Base-by-base conservation (phyloP, 306 rosid genomes). In the Quercus suber region DNA sequence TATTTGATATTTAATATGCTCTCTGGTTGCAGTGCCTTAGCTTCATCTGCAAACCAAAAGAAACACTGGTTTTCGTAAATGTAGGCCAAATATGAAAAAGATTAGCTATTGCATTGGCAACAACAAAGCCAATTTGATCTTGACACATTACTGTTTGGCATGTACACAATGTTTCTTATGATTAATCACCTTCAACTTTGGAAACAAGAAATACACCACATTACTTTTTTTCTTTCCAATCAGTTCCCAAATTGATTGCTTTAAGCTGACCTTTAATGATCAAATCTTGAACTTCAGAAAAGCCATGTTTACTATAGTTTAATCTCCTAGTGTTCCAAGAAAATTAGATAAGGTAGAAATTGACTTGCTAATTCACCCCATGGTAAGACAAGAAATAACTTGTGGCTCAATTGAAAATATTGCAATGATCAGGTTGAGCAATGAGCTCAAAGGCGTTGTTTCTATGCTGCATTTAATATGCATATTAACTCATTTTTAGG, bases 1-100 rank as follows among this genome's bases (percentile, higher is more conserved):
- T 96, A 96, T 89, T 87, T 88, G 74, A 96, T 82, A 77, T 91
- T 95, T 57, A 95, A 76, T 87, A 91, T 84, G 85, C 96, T 93
- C 73, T 96, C 96, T 7, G 90, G 81, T 78, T 71, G 84, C 73
- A 73, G 71, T 75, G 76, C 83, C 53, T 43, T 80, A 43, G 80
- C 78, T 82, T 77, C 89, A 82, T 86, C 98, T 93, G 89, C 87
- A 69, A 52, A 35, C 72, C 61, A 37, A 75, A 73, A 73, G 20
- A 37, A 23, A n/a, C n/a, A 31, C 73, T 9, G 53, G 5, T 45
- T 53, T n/a, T n/a, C 19, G 68, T 57, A 69, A 69, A 33, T 73
- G 23, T 25, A 67, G 18, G 51, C 72, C 5, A 70, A 51, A 27
- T 15, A 37, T 25, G 19, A 82, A 68, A 49, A 35, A 35, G 17